These are phyloP conservation scores for Globisporangium splendens DNA, from an alignment of 352 stramenopile genomes.

Conservation along the genomic window DNA sequence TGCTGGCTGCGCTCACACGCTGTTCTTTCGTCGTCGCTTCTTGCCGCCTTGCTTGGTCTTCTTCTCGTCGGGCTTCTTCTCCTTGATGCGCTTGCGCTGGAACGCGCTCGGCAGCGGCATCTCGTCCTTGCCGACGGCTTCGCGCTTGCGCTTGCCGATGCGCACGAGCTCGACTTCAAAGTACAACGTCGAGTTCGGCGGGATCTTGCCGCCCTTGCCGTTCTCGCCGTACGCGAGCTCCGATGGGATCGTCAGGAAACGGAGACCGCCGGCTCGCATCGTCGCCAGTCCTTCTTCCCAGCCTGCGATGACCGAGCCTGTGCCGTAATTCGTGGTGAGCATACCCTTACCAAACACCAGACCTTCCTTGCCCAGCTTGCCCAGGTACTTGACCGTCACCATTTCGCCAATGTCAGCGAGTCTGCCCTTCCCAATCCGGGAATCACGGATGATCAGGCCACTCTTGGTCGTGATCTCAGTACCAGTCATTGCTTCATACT, in stretches of 20 bases:
- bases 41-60: constrained; percentile 24
- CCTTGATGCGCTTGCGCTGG: constrained; percentile 63
- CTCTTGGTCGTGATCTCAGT: constrained; percentile 57
- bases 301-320: constrained; percentile 68
- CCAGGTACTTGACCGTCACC: constrained; percentile 72
- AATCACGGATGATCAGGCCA: constrained; percentile 51
- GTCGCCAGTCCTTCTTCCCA: constrained; percentile 79
- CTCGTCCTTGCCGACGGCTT: constrained; percentile 52
- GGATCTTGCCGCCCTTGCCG: constrained; percentile 75
- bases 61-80: constrained; percentile 38
- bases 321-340: constrained; percentile 60
- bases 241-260: constrained; percentile 58
- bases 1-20: constrained; percentile 5
- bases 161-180: constrained; percentile 82
- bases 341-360: constrained; percentile 78
- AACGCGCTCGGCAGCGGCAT: constrained; percentile 68
- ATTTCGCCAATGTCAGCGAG: constrained; percentile 53
- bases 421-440: constrained; percentile 48
- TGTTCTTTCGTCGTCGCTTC: constrained; percentile 39
- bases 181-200: constrained; percentile 66
- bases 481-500: constrained; percentile 51
- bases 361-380: constrained; percentile 50
- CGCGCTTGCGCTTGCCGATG: constrained; percentile 71
- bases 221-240: constrained; percentile 60
- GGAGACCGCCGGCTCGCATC: constrained; percentile 61